Conservation (phyloP, 129 eudicot species). For the Escallonia rubra region DNA sequence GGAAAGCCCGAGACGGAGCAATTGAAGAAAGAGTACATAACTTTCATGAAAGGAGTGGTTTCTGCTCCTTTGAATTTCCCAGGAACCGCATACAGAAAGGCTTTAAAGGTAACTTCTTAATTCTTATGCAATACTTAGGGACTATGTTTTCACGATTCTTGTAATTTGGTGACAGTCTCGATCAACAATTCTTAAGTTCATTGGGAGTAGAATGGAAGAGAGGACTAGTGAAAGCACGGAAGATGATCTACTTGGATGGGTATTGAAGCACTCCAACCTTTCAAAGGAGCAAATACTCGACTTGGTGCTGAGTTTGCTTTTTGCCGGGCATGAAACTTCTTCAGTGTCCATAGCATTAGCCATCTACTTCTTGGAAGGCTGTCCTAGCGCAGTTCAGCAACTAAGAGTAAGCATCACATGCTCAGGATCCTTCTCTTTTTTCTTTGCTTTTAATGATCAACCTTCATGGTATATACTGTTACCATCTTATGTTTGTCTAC, state of each 20-base stretch:
- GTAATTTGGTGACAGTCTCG: conserved; percentile 53
- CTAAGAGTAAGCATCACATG: conserved; percentile 50
- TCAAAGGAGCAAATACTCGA: conserved; percentile 95
- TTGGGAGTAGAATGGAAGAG: conserved; percentile 76
- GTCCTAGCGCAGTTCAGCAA: conserved; percentile 69
- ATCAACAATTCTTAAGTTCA: conserved; percentile 66
- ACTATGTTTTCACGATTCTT: no score
- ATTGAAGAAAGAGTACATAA: conserved; percentile 81
- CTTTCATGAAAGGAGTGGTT: conserved; percentile 97
- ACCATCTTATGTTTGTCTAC: not conserved
- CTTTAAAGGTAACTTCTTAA: conserved; percentile 43
- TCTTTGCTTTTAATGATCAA: not conserved
- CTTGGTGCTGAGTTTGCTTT: conserved; percentile 77
- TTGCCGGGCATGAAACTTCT: conserved; percentile 98
- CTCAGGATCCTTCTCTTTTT: not conserved
- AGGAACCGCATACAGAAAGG: conserved; percentile 90
- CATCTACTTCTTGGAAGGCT: conserved; percentile 74
- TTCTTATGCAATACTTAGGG: no score
- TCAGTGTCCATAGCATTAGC: conserved; percentile 89
- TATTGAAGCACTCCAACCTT: conserved; percentile 66
- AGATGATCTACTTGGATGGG: conserved; percentile 96
- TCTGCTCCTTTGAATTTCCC: conserved; percentile 90
- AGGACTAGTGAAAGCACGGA: conserved; percentile 37
- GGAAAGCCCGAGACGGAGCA: conserved; percentile 79
- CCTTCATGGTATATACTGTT: not conserved